Percentiles rank a stretch among this genome's conserved stretches.
phyloP scores from a whole-genome alignment of 129 eudicot species.

The Lactuca saligna region DNA sequence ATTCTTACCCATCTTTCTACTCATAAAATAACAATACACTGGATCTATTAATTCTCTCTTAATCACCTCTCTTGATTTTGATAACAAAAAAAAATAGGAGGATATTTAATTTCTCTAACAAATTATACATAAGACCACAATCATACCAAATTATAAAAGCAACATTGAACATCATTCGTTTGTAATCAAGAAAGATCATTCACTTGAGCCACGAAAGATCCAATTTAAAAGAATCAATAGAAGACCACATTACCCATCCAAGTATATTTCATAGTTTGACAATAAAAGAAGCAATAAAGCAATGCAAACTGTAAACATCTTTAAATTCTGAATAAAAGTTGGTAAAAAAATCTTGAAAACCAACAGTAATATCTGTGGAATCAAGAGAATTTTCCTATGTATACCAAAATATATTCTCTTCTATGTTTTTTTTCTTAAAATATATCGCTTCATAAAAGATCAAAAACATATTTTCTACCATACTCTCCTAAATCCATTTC shows the following conservation, averaged over 20 bases:
- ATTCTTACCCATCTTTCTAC: no score
- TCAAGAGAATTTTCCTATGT: slow-evolving; percentile 27
- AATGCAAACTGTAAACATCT: slow-evolving; percentile 15
- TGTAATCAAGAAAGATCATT: neutral
- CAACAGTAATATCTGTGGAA: slow-evolving; percentile 9
- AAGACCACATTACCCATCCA: neutral
- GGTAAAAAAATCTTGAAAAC: slow-evolving; percentile 24
- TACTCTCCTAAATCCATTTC: neutral
- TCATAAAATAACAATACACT: no score
- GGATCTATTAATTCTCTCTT: no score
- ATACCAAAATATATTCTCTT: slow-evolving; percentile 27
- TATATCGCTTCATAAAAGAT: neutral
- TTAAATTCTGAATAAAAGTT: slow-evolving; percentile 17
- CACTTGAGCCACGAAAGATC: neutral
- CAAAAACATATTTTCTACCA: neutral
- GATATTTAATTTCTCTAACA: no score
- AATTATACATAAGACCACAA: no score
- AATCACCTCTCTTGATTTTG: no score
- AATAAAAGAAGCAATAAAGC: neutral
- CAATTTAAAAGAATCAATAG: neutral
- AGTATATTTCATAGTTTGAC: neutral
- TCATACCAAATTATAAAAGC: no score
- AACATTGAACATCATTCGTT: neutral
- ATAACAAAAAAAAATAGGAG: no score
- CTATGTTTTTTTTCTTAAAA: neutral